Conservation (phyloP, 2,329 filamentous ascomycete genomes). For the Fusarium drepaniforme region DNA sequence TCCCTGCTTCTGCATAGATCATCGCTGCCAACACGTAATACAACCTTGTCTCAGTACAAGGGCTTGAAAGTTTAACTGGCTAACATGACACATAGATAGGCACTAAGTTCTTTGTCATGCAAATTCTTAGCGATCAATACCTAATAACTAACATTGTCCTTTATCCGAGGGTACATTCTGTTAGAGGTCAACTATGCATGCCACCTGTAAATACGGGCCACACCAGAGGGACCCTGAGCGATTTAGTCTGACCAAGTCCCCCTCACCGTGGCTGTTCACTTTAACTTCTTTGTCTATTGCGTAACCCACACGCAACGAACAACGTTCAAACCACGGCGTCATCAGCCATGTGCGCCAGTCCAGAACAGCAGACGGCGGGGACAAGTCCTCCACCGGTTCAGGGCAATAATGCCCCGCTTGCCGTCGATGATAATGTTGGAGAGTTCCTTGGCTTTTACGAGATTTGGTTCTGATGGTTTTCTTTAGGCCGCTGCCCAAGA, state of each 20-base stretch:
- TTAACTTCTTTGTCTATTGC: background rate
- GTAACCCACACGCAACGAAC: background rate
- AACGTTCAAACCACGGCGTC: background rate
- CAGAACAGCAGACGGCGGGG: background rate
- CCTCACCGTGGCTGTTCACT: background rate
- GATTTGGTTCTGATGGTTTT: background rate
- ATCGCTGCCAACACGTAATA: background rate
- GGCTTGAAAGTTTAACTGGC: background rate
- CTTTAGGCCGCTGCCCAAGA: background rate
- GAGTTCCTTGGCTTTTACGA: background rate
- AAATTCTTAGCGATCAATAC: background rate
- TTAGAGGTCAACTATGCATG: background rate
- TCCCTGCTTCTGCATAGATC: background rate
- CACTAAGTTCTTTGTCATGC: background rate
- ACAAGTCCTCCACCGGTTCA: background rate
- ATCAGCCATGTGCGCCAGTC: background rate
- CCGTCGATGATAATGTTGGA: background rate
- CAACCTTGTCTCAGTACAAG: background rate
- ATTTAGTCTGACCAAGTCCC: background rate
- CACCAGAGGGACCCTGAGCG: background rate
- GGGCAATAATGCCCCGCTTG: background rate
- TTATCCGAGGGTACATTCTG: background rate
- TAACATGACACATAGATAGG: background rate
- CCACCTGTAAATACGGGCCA: background rate
- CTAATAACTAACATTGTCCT: background rate